Evolutionary conservation across 495 filamentous ascomycete genomes (phyloP).

Genomic region (Hypoxylon subgilvum): DNA sequence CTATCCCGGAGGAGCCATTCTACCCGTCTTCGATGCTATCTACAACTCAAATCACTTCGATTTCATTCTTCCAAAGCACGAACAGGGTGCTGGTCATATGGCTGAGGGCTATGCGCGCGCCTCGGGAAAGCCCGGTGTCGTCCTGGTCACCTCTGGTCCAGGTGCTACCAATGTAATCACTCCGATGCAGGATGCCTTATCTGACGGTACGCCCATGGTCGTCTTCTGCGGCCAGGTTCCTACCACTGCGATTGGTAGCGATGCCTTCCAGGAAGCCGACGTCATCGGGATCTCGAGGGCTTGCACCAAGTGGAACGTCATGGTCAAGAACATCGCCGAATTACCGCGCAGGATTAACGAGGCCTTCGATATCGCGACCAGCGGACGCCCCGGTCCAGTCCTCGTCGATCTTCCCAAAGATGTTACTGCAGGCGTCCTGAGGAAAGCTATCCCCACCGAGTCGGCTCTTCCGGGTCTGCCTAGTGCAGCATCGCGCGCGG

Average conservation of each 20-base stretch:
- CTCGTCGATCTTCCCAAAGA: conserved; percentile 82
- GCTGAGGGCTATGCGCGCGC: conserved; percentile 79
- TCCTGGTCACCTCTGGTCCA: conserved; percentile 78
- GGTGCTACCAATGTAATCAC: conserved; percentile 81
- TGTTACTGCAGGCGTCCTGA: conserved; percentile 70
- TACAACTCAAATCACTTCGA: conserved; percentile 82
- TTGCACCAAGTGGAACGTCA: conserved; percentile 87
- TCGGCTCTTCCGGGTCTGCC: conserved; percentile 68
- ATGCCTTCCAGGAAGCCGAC: conserved; percentile 83
- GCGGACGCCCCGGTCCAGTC: conserved; percentile 77
- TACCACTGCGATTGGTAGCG: conserved; percentile 74
- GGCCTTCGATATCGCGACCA: conserved; percentile 83
- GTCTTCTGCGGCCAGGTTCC: conserved; percentile 80
- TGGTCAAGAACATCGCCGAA: conserved; percentile 80
- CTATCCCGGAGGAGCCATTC: conserved; percentile 79
- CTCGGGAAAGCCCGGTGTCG: conserved; percentile 75
- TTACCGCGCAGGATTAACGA: conserved; percentile 80
- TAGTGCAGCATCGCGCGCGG: conserved; percentile 71
- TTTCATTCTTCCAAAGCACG: conserved; percentile 78
- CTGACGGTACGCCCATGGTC: conserved; percentile 79
- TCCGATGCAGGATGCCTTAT: conserved; percentile 78
- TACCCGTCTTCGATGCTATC: conserved; percentile 85
- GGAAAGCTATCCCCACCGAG: conserved; percentile 71
- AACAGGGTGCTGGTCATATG: conserved; percentile 84
- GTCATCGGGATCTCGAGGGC: conserved; percentile 76